These are phyloP conservation scores for Russula compacta DNA, from an alignment of 768 basidiomycete genomes.

Conservation along the genomic window DNA sequence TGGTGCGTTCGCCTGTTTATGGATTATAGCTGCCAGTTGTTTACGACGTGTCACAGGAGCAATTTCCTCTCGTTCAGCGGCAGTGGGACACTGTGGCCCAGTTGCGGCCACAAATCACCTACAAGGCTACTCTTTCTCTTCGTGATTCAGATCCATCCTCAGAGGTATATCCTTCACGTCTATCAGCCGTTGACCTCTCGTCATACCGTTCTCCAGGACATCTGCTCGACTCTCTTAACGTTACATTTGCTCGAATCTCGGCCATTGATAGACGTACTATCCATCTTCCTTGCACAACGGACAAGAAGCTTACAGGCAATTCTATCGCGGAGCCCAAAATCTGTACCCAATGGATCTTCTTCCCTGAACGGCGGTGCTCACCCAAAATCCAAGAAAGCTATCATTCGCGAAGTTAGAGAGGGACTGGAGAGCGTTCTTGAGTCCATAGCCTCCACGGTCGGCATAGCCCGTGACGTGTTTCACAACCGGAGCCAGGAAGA, in stretches of 20 bases:
- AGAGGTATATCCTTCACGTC: slow-evolving; percentile 34
- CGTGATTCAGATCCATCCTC: slow-evolving; percentile 47
- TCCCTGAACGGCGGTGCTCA: slow-evolving; percentile 7
- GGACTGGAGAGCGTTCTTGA: slow-evolving; percentile 44
- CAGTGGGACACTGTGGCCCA: slow-evolving; percentile 90
- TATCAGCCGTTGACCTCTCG: not conserved
- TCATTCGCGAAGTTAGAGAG: slow-evolving; percentile 45
- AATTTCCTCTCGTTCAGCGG: slow-evolving; percentile 81
- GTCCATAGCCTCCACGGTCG: slow-evolving; percentile 49
- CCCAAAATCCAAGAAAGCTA: slow-evolving; percentile 26
- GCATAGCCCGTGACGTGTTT: slow-evolving; percentile 50
- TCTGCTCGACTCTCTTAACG: slow-evolving; percentile 69
- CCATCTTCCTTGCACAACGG: slow-evolving; percentile 63
- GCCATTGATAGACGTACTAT: slow-evolving; percentile 64
- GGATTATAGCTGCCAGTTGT: not conserved
- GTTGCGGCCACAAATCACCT: slow-evolving; percentile 81
- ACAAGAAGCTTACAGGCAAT: slow-evolving; percentile 43
- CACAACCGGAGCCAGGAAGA: slow-evolving; percentile 27
- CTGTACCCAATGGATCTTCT: slow-evolving; percentile 7
- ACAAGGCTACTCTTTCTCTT: slow-evolving; percentile 77
- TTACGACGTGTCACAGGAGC: slow-evolving; percentile 40
- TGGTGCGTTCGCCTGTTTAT: slow-evolving; percentile 33
- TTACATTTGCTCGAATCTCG: slow-evolving; percentile 86
- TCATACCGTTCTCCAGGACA: slow-evolving; percentile 38
- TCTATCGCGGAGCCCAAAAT: slow-evolving; percentile 22